A percentile compares a stretch with the other conserved stretches of the same genome.
Conservation (phyloP, 2,329 filamentous ascomycete genomes). For the Acrodontium crateriforme region DNA sequence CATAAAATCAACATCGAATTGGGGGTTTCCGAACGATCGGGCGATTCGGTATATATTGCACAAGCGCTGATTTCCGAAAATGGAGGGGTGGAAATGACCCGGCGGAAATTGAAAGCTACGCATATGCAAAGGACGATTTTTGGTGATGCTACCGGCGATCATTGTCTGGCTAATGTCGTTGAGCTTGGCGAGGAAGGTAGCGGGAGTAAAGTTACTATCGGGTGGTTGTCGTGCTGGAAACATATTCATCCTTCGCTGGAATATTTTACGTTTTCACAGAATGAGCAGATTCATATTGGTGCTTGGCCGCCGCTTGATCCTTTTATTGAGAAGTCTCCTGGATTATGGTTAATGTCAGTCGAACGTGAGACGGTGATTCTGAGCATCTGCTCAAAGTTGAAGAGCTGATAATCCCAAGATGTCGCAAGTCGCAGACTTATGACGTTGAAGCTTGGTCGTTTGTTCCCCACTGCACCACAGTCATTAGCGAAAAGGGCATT, state of each 20-base stretch:
- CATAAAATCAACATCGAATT: slow-evolving; percentile 24
- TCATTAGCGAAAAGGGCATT: slow-evolving; percentile 34
- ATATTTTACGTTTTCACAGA: slow-evolving; percentile 26
- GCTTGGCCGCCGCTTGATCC: slow-evolving; percentile 27
- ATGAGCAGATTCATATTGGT: slow-evolving; percentile 28
- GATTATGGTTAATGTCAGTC: slow-evolving; percentile 24
- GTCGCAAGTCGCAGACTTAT: slow-evolving; percentile 36
- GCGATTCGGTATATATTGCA: slow-evolving; percentile 27
- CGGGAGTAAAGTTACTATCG: background rate
- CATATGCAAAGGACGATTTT: slow-evolving; percentile 32
- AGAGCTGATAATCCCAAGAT: slow-evolving; percentile 23
- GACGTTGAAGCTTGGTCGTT: slow-evolving; percentile 43
- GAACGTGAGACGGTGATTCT: slow-evolving; percentile 16
- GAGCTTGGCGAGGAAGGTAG: slow-evolving; percentile 18
- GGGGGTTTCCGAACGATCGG: slow-evolving; percentile 27
- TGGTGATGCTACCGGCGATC: slow-evolving; percentile 23
- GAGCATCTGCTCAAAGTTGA: background rate
- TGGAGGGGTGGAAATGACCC: slow-evolving; percentile 23
- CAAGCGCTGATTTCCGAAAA: slow-evolving; percentile 24
- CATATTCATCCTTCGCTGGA: slow-evolving; percentile 30
- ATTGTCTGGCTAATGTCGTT: slow-evolving; percentile 24
- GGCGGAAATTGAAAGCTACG: slow-evolving; percentile 30
- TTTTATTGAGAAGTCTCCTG: slow-evolving; percentile 16
- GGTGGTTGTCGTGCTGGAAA: slow-evolving; percentile 23
- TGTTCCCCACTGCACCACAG: slow-evolving; percentile 39